These are phyloP conservation scores for Carallia pectinifolia DNA, from an alignment of 345 rosid species.

Conservation along the genomic window DNA sequence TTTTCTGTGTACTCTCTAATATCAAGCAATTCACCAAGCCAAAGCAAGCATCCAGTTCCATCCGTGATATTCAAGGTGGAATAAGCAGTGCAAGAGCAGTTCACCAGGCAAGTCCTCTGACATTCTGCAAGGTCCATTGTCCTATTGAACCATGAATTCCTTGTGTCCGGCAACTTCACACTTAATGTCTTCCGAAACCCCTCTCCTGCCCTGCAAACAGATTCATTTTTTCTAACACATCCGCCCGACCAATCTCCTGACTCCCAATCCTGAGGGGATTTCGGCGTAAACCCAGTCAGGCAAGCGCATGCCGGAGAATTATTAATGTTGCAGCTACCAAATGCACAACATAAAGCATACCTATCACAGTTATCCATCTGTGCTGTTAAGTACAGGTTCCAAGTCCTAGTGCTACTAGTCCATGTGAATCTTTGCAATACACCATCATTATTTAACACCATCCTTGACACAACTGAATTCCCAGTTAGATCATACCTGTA, in stretches of 20 bases:
- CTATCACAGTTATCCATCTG: slow-evolving; percentile 27
- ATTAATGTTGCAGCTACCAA: slow-evolving; percentile 22
- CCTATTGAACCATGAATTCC: not conserved
- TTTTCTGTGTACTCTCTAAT: slow-evolving; percentile 6
- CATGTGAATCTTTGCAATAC: slow-evolving; percentile 10
- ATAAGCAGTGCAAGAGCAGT: slow-evolving; percentile 16
- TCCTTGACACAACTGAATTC: slow-evolving; percentile 7
- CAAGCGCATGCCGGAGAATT: slow-evolving; percentile 19
- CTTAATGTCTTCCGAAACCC: slow-evolving; percentile 8
- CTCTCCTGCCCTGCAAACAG: slow-evolving; percentile 4
- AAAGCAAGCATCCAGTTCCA: slow-evolving; percentile 20
- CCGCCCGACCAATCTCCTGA: slow-evolving; percentile 10
- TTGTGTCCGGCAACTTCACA: slow-evolving; percentile 20
- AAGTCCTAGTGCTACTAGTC: not conserved
- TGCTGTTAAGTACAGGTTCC: slow-evolving; percentile 9
- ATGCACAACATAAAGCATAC: slow-evolving; percentile 19
- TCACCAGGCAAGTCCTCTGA: slow-evolving; percentile 5
- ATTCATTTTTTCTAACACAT: slow-evolving; percentile 15
- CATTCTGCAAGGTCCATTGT: slow-evolving; percentile 15
- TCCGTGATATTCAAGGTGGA: slow-evolving; percentile 12
- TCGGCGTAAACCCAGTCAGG: slow-evolving; percentile 11
- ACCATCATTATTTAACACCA: slow-evolving; percentile 19
- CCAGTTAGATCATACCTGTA: slow-evolving; percentile 17
- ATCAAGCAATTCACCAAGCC: slow-evolving; percentile 24
- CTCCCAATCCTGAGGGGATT: slow-evolving; percentile 2